Percentiles rank a stretch among this genome's conserved stretches.
phyloP scores from a whole-genome alignment of 768 basidiomycete genomes.

The Termitomyces sp. region DNA sequence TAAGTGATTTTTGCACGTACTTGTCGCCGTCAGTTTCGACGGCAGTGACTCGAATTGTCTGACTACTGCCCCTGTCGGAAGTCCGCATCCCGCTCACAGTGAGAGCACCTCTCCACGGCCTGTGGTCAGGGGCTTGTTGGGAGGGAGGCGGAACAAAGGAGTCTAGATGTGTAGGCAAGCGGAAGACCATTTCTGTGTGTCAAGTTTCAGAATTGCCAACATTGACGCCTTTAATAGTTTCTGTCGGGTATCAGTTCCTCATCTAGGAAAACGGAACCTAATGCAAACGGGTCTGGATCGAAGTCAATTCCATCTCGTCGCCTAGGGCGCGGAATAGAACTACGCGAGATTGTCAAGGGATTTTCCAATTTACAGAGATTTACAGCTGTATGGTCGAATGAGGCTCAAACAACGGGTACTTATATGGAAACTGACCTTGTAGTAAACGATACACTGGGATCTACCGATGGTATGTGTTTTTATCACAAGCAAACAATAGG shows the following conservation, averaged over 20 bases:
- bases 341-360: constrained; percentile 30
- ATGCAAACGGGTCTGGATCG: constrained; percentile 4
- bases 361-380: constrained; percentile 17
- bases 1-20: constrained; percentile 35
- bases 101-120: constrained; percentile 58
- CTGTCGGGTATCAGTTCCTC: constrained; percentile 16
- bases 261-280: constrained; percentile 12
- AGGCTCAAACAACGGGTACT: constrained; percentile 14
- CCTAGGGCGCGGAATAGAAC: constrained; percentile 25
- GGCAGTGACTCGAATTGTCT: constrained; percentile 56
- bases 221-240: constrained; percentile 38
- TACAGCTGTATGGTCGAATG: constrained; percentile 19
- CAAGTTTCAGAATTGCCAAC: constrained; percentile 22
- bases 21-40: constrained; percentile 72
- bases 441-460: constrained; percentile 26
- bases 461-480: constrained; percentile 15
- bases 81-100: constrained; percentile 45
- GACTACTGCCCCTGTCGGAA: constrained; percentile 43
- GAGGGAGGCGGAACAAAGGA: constrained; percentile 53
- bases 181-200: constrained; percentile 50
- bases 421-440: constrained; percentile 22
- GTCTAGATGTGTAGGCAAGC: constrained; percentile 59
- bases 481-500: constrained; percentile 9
- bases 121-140: constrained; percentile 36
- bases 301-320: constrained; percentile 26